Conservation (phyloP, 164 flowering plant genomes). For the Magnolia sinica region DNA sequence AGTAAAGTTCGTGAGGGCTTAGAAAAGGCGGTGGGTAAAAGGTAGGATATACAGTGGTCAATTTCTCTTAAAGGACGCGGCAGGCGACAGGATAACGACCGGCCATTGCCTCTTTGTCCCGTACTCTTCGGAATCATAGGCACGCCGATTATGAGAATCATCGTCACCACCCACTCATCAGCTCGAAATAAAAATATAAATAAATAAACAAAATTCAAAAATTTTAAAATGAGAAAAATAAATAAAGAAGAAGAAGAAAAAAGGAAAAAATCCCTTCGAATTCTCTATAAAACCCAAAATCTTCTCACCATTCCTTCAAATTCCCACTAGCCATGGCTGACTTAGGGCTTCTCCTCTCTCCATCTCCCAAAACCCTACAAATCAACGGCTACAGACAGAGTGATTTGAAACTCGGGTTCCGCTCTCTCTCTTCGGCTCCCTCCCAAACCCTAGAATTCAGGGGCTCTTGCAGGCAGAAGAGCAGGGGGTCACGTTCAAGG, state of each 20-base stretch:
- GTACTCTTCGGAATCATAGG: background rate
- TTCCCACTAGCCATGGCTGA: conserved; percentile 13
- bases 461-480: background rate
- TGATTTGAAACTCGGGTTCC: background rate
- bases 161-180: background rate
- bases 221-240: too few relatives aligned
- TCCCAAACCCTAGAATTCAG: background rate
- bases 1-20: too few relatives aligned
- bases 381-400: background rate
- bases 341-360: conserved; percentile 4
- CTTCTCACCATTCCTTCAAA: background rate
- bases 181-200: too few relatives aligned
- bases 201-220: too few relatives aligned
- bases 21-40: too few relatives aligned
- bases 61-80: background rate
- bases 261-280: background rate
- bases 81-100: background rate
- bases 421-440: background rate
- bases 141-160: background rate
- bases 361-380: conserved; percentile 6
- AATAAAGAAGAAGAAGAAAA: background rate
- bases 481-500: background rate
- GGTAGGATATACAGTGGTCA: too few relatives aligned
- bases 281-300: background rate
- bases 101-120: background rate